These are phyloP conservation scores for Colletotrichum coccodes DNA, from an alignment of 2,329 filamentous ascomycete species.

Conservation along the genomic window DNA sequence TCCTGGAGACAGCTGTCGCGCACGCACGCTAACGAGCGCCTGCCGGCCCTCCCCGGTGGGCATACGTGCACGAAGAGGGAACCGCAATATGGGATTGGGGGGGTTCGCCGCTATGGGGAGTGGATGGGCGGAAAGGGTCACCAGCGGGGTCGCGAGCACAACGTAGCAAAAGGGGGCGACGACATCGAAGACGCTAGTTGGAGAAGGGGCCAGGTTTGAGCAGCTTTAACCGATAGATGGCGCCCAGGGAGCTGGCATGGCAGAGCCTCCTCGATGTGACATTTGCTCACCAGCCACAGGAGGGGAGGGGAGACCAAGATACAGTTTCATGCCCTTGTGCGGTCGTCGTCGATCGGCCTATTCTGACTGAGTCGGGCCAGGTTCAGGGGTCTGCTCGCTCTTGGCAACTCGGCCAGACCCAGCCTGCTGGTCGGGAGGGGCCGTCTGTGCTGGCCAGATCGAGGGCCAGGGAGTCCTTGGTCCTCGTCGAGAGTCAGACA, in stretches of 20 bases:
- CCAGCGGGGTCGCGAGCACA: background rate
- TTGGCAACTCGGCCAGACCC: conserved; percentile 9
- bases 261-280: conserved; percentile 13
- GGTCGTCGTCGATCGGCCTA: background rate
- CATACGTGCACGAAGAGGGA: background rate
- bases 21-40: conserved; percentile 1
- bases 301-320: background rate
- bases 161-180: background rate
- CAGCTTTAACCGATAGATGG: conserved; percentile 30
- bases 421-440: conserved; percentile 25
- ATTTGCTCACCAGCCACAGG: conserved; percentile 13
- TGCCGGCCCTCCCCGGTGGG: conserved; percentile 10
- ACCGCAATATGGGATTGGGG: conserved; percentile 3
- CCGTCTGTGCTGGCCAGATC: conserved; percentile 18
- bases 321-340: conserved; percentile 16
- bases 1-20: background rate
- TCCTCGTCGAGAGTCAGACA: background rate
- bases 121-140: conserved; percentile 10
- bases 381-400: background rate
- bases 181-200: background rate
- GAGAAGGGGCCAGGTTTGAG: background rate
- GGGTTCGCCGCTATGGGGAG: background rate
- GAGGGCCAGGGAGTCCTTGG: conserved; percentile 8
- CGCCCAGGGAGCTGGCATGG: conserved; percentile 14
- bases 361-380: background rate